These are phyloP conservation scores for Zasmidium angulare DNA, from an alignment of 2,329 filamentous ascomycete species.

Conservation along the genomic window DNA sequence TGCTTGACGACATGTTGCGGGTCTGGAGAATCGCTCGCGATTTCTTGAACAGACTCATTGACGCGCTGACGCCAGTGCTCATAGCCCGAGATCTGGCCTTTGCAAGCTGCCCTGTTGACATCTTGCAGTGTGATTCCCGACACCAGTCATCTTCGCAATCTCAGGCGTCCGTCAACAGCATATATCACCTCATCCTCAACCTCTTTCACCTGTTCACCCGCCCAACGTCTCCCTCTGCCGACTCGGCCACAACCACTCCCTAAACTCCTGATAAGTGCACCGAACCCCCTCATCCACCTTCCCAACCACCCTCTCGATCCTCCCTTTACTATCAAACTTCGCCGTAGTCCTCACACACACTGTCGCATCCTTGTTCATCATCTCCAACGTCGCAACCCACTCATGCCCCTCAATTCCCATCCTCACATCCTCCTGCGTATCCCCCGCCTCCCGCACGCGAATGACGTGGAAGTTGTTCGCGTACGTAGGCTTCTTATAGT, in stretches of 20 bases:
- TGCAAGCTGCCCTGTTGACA: too few species aligned
- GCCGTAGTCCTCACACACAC: constrained; percentile 57
- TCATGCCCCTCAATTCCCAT: constrained; percentile 38
- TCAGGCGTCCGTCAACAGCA: too few species aligned
- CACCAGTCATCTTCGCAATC: too few species aligned
- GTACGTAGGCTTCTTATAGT: constrained; percentile 62
- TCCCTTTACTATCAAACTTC: constrained; percentile 26
- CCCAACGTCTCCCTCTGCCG: constrained; percentile 22
- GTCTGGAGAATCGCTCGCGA: too few species aligned
- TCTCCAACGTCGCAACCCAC: constrained; percentile 57
- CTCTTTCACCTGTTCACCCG: background rate
- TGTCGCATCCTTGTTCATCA: constrained; percentile 53
- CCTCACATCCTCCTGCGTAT: constrained; percentile 22
- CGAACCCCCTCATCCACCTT: constrained; percentile 22
- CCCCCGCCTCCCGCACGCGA: constrained; percentile 43
- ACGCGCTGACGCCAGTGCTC: too few species aligned
- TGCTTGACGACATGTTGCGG: too few species aligned
- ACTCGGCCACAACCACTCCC: constrained; percentile 35
- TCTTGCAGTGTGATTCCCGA: too few species aligned
- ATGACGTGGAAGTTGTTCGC: constrained; percentile 66
- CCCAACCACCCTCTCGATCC: constrained; percentile 22
- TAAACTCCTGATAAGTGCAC: constrained; percentile 30
- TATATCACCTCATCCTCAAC: too few species aligned
- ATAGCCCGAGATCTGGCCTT: too few species aligned
- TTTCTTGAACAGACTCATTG: too few species aligned